Evolutionary conservation across 78 protist genomes (phyloP).

Genomic region (Abeoforma whisleri): DNA sequence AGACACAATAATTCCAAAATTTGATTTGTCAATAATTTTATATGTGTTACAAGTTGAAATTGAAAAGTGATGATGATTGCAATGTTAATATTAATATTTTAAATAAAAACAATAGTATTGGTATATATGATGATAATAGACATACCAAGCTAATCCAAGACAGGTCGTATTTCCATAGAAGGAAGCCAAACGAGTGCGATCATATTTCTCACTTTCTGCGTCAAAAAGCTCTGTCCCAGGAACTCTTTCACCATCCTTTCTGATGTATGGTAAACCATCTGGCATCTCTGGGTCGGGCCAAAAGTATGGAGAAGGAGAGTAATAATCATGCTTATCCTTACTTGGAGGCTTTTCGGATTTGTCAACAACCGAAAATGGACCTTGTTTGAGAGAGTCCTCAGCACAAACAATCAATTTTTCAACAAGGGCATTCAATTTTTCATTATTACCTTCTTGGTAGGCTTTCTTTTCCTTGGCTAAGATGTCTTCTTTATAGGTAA

Average conservation of each 20-base stretch:
- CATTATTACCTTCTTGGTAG: not conserved
- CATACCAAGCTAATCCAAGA: conserved; percentile 31
- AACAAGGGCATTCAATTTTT: not conserved
- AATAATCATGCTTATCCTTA: conserved; percentile 42
- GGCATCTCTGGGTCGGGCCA: conserved; percentile 40
- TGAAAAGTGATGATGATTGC: not conserved
- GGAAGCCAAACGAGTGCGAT: conserved; percentile 21
- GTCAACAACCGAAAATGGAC: conserved; percentile 14
- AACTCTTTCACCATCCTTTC: conserved; percentile 32
- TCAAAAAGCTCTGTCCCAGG: conserved; percentile 33
- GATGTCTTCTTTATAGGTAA: conserved; percentile 14
- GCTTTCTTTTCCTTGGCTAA: not conserved
- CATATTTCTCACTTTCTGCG: not conserved
- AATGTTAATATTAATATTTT: not conserved
- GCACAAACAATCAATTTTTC: not conserved
- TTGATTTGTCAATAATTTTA: too few species aligned
- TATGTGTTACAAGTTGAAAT: too few species aligned
- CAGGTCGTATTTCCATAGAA: conserved; percentile 31
- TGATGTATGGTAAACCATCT: conserved; percentile 38
- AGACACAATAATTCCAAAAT: too few species aligned
- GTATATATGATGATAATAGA: not conserved
- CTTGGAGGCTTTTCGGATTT: conserved; percentile 28
- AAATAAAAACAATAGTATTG: not conserved
- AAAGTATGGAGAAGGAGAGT: conserved; percentile 37
- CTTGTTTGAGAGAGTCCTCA: not conserved